Evolutionary conservation across 2,329 filamentous ascomycete genomes (phyloP).

Genomic region (Atkinsonella texensis): DNA sequence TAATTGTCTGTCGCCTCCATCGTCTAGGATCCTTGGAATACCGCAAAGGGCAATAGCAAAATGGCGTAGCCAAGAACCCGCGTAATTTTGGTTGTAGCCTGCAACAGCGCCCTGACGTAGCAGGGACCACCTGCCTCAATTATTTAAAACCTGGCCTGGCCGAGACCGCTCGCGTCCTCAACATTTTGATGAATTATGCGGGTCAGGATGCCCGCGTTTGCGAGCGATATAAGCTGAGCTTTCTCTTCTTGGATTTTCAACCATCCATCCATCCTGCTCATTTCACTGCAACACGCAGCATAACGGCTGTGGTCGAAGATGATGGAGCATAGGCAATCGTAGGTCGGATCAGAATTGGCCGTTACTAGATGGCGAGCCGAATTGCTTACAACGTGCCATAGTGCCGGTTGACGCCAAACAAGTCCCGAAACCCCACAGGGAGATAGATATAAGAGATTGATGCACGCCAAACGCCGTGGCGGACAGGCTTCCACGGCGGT

Average conservation of each 20-base stretch:
- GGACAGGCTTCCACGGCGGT: background rate
- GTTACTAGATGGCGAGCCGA: background rate
- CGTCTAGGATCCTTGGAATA: background rate
- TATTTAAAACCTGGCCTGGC: too few species aligned
- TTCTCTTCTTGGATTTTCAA: background rate
- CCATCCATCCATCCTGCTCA: background rate
- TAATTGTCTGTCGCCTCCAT: background rate
- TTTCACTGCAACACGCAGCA: background rate
- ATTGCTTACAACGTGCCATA: background rate
- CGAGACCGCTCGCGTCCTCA: too few species aligned
- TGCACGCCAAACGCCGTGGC: constrained; percentile 4
- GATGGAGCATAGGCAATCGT: background rate
- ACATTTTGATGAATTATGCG: background rate
- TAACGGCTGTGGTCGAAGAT: background rate
- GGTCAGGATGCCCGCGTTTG: background rate
- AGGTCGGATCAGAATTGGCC: background rate
- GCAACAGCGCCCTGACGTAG: background rate
- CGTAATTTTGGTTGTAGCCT: background rate
- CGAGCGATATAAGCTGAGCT: background rate
- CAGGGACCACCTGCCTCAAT: background rate
- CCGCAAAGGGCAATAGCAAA: background rate
- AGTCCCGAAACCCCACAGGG: background rate
- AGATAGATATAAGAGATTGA: background rate
- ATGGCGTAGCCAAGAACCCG: background rate
- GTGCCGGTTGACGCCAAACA: constrained; percentile 2